These are phyloP conservation scores for Cercospora sp. DNA, from an alignment of 2,329 filamentous ascomycete genomes.

Conservation along the genomic window DNA sequence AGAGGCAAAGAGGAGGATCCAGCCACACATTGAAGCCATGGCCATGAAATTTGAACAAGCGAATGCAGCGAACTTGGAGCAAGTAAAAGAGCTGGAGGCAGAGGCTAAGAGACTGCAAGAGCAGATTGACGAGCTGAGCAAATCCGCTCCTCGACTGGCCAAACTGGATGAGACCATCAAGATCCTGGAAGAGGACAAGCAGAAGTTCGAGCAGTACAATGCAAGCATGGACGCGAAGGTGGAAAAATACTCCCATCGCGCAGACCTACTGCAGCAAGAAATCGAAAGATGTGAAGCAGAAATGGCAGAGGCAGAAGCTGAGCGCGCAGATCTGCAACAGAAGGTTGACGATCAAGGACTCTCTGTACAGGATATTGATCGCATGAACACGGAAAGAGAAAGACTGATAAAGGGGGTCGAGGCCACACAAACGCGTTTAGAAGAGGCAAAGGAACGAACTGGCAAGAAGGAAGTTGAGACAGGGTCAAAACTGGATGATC, in stretches of 20 bases:
- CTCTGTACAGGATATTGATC: constrained; percentile 97
- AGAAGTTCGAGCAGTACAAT: constrained; percentile 96
- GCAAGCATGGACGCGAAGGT: constrained; percentile 77
- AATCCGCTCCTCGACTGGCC: constrained; percentile 77
- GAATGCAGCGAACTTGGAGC: constrained; percentile 80
- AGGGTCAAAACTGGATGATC: constrained; percentile 79
- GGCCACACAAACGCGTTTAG: constrained; percentile 69
- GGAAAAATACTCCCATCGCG: constrained; percentile 81
- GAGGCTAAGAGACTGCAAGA: constrained; percentile 78
- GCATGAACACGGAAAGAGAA: constrained; percentile 94
- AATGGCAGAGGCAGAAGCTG: constrained; percentile 76
- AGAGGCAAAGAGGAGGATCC: constrained; percentile 74
- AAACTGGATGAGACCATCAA: constrained; percentile 86
- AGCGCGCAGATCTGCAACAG: constrained; percentile 75
- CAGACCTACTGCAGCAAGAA: constrained; percentile 80
- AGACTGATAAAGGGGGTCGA: constrained; percentile 88
- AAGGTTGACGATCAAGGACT: constrained; percentile 91
- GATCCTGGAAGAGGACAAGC: constrained; percentile 89
- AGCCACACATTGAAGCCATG: constrained; percentile 86
- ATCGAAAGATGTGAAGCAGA: constrained; percentile 76
- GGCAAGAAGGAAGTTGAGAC: constrained; percentile 87
- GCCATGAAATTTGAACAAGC: constrained; percentile 79
- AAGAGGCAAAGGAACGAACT: constrained; percentile 80
- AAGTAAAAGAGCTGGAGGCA: constrained; percentile 80
- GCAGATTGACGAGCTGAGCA: constrained; percentile 87